Percentiles rank a stretch among this genome's conserved stretches.
These are phyloP conservation scores for Rhytidhysteron rufulum DNA, from an alignment of 2,329 filamentous ascomycete species.

Conservation along the genomic window DNA sequence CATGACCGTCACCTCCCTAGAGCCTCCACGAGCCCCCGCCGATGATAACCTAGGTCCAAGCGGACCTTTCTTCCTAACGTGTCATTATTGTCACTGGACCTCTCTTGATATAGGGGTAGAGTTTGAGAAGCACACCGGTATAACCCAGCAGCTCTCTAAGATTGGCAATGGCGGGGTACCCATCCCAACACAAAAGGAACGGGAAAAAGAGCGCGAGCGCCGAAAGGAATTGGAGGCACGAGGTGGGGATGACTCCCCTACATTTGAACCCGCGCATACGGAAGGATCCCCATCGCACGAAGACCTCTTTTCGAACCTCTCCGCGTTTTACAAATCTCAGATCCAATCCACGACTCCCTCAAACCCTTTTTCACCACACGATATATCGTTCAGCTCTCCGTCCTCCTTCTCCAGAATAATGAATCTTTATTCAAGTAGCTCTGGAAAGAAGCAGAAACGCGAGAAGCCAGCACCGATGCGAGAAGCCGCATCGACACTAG, in stretches of 20 bases:
- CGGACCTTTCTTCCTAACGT: constrained; percentile 74
- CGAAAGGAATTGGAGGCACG: constrained; percentile 24
- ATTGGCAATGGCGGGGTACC: constrained; percentile 52
- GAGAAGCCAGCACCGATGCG: constrained; percentile 71
- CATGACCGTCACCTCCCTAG: constrained; percentile 69
- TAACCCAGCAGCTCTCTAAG: constrained; percentile 73
- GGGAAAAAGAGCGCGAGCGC: constrained; percentile 37
- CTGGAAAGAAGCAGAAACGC: constrained; percentile 54
- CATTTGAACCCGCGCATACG: constrained; percentile 17
- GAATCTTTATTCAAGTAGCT: constrained; percentile 69
- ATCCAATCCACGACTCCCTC: constrained; percentile 56
- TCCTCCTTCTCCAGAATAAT: constrained; percentile 83
- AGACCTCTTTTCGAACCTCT: constrained; percentile 70
- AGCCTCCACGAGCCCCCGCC: constrained; percentile 46
- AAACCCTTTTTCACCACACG: constrained; percentile 36
- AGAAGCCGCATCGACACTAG: constrained; percentile 66
- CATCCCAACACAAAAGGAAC: constrained; percentile 37
- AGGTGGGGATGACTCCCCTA: constrained; percentile 5
- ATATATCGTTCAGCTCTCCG: constrained; percentile 66
- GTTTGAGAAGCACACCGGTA: constrained; percentile 84
- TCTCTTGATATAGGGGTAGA: constrained; percentile 84
- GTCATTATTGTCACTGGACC: constrained; percentile 90
- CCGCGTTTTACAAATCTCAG: constrained; percentile 78
- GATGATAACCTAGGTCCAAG: constrained; percentile 22
- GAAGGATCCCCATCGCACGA: constrained; percentile 53